Percentiles rank a stretch among this genome's conserved stretches.
These are phyloP conservation scores for Begonia fuchsioides DNA, from an alignment of 306 rosid genomes.

Conservation along the genomic window DNA sequence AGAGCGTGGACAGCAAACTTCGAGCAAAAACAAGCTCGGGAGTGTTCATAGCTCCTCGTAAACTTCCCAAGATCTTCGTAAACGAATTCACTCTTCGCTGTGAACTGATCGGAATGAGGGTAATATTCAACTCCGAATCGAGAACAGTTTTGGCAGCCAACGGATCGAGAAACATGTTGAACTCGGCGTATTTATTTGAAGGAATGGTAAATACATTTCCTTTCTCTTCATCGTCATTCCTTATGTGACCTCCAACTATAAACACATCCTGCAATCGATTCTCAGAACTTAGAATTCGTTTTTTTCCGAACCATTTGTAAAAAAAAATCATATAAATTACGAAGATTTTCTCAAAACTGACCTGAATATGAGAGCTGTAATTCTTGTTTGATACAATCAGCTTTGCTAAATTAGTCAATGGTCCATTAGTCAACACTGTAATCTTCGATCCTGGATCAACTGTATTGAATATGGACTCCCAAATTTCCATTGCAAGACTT, in stretches of 20 bases:
- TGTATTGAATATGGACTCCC: slow-evolving; percentile 44
- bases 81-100: slow-evolving; percentile 46
- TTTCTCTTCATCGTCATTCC: slow-evolving; percentile 23
- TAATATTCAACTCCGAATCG: slow-evolving; percentile 42
- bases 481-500: slow-evolving; percentile 55
- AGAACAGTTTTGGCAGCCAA: slow-evolving; percentile 58
- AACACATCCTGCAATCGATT: slow-evolving; percentile 47
- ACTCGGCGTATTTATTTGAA: slow-evolving; percentile 62
- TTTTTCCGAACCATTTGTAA: neutral
- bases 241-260: slow-evolving; percentile 73
- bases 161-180: slow-evolving; percentile 84
- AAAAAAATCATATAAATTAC: neutral
- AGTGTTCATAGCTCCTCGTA: slow-evolving; percentile 22
- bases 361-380: slow-evolving; percentile 47
- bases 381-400: slow-evolving; percentile 25
- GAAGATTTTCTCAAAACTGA: slow-evolving; percentile 10
- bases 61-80: slow-evolving; percentile 13
- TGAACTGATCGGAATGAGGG: slow-evolving; percentile 53
- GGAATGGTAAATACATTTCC: slow-evolving; percentile 68
- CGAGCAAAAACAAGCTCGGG: slow-evolving; percentile 44
- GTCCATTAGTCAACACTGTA: slow-evolving; percentile 79
- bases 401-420: slow-evolving; percentile 79
- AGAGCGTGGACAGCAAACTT: slow-evolving; percentile 33
- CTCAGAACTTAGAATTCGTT: neutral
- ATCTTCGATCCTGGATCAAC: slow-evolving; percentile 45